Evolutionary conservation across 208 protist species (phyloP).

Genomic region (Trypanosoma cruzi): DNA sequence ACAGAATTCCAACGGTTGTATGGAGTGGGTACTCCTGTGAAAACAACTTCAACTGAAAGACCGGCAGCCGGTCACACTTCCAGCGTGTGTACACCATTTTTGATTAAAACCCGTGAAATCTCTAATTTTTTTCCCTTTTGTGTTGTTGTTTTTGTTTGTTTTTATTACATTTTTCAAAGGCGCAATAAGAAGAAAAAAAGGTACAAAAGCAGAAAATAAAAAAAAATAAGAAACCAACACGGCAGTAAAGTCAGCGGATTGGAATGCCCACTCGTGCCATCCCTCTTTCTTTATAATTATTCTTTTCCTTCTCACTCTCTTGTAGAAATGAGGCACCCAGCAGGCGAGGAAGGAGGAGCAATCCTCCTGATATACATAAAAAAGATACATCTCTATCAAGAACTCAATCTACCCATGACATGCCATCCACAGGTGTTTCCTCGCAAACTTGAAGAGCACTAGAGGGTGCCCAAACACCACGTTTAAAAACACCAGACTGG

Average conservation of each 20-base stretch:
- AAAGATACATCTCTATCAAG: constrained; percentile 13
- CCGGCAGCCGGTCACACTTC: constrained; percentile 90
- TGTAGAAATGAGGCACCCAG: too few species aligned
- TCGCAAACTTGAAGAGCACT: constrained; percentile 63
- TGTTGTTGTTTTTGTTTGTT: constrained; percentile 1
- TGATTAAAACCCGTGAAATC: background rate
- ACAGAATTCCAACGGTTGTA: constrained; percentile 58
- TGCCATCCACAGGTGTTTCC: constrained; percentile 66
- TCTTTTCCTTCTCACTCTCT: too few species aligned
- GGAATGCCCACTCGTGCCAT: too few species aligned
- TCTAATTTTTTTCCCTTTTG: constrained; percentile 11
- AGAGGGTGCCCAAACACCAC: constrained; percentile 76
- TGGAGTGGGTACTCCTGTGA: constrained; percentile 86
- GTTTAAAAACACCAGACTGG: constrained; percentile 71
- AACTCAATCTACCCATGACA: constrained; percentile 51
- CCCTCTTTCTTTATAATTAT: too few species aligned
- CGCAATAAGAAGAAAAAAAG: constrained; percentile 8
- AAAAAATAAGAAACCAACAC: too few species aligned
- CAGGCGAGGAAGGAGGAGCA: background rate
- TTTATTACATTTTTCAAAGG: too few species aligned
- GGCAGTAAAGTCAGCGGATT: too few species aligned
- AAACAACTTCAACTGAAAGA: constrained; percentile 89
- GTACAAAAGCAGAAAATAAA: too few species aligned
- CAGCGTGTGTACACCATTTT: constrained; percentile 92
- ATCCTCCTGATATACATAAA: constrained; percentile 18